Evolutionary conservation across 257 asterid species (phyloP).

Genomic region (Paraleonurus japonicus): DNA sequence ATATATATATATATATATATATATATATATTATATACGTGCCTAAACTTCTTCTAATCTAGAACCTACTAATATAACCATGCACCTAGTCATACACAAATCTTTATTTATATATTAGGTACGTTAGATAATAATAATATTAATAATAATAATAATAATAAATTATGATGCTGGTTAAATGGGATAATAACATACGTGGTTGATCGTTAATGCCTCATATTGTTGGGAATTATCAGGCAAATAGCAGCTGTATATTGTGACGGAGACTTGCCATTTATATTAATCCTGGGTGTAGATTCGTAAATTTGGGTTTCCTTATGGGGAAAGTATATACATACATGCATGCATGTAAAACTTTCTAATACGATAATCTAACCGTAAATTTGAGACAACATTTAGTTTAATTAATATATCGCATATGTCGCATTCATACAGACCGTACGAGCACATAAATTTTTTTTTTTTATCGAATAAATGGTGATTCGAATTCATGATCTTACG

Average conservation of each 20-base stretch:
- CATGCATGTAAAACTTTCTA: conserved; percentile 22
- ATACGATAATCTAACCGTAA: background rate
- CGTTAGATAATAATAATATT: background rate
- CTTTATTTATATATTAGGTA: background rate
- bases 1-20: too few species aligned
- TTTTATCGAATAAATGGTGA: too few species aligned
- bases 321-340: conserved; percentile 27
- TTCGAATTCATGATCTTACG: too few species aligned
- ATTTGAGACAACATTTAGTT: background rate
- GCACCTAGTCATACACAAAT: background rate
- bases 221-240: conserved; percentile 35
- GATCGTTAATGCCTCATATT: conserved; percentile 17
- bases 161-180: background rate
- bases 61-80: too few species aligned
- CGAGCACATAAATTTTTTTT: too few species aligned
- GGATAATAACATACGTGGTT: conserved; percentile 32
- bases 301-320: conserved; percentile 35
- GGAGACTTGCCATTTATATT: conserved; percentile 24
- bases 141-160: too few species aligned
- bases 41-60: too few species aligned
- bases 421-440: too few species aligned
- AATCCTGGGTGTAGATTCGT: background rate
- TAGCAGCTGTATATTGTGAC: conserved; percentile 34
- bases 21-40: too few species aligned
- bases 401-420: too few species aligned